Evolutionary conservation across 805 yeast species (phyloP).

Genomic region (Candida nanaspora): DNA sequence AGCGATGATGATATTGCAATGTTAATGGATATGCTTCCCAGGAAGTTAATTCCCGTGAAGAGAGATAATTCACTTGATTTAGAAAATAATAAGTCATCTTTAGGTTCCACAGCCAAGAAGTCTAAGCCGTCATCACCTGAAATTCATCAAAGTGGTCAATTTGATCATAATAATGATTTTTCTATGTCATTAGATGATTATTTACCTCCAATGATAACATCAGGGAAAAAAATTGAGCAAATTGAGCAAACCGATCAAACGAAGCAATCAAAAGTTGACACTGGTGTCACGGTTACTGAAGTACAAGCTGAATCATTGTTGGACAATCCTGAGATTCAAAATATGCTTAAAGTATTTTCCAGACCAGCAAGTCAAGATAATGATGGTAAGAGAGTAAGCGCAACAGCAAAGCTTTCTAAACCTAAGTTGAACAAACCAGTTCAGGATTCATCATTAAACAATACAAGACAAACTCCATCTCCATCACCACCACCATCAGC

Average conservation of each 20-base stretch:
- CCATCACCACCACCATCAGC: background rate
- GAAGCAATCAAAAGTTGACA: too few relatives aligned
- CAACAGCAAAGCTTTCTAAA: background rate
- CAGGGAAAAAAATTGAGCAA: background rate
- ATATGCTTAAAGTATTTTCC: background rate
- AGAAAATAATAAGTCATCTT: too few relatives aligned
- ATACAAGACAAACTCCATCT: too few relatives aligned
- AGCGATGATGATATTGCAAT: background rate
- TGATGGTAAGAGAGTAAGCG: too few relatives aligned
- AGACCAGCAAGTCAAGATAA: too few relatives aligned
- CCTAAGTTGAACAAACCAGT: background rate
- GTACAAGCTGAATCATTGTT: too few relatives aligned
- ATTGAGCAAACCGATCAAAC: too few relatives aligned
- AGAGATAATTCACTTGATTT: background rate
- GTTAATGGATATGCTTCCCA: background rate
- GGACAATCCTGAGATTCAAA: background rate
- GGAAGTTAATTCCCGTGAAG: background rate
- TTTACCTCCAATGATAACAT: background rate
- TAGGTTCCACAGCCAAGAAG: slow-evolving; percentile 1
- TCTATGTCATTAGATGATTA: background rate
- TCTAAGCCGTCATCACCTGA: background rate
- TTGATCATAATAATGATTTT: background rate
- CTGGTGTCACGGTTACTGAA: too few relatives aligned
- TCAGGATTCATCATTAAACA: background rate
- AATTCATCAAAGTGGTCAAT: background rate